phyloP scores from a whole-genome alignment of 441 rosid species.

The Aleurites moluccanus region DNA sequence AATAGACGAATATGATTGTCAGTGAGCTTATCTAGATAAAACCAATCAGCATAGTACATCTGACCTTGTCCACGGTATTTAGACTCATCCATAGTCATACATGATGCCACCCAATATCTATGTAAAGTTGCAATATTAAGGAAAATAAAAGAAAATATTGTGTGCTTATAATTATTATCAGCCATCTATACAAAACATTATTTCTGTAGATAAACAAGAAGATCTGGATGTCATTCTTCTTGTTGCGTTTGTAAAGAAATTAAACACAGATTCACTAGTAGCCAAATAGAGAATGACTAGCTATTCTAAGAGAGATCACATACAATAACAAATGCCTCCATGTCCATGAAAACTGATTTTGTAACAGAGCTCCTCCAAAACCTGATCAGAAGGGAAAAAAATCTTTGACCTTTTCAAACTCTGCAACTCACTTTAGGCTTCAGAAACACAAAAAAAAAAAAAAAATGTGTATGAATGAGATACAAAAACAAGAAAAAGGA shows the following conservation, averaged over 20 bases:
- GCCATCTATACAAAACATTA: background rate
- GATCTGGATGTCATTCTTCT: background rate
- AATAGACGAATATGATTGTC: slow-evolving; percentile 8
- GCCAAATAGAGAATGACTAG: background rate
- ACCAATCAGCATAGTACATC: slow-evolving; percentile 1
- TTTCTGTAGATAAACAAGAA: background rate
- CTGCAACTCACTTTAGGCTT: too few species aligned
- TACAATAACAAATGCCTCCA: background rate
- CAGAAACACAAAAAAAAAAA: too few species aligned
- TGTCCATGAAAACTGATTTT: background rate
- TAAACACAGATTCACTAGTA: background rate
- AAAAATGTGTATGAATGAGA: too few species aligned
- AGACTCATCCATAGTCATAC: background rate
- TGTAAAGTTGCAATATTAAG: slow-evolving; percentile 14
- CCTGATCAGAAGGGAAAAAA: background rate
- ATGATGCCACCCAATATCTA: slow-evolving; percentile 10
- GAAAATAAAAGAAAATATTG: background rate
- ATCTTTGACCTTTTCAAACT: too few species aligned
- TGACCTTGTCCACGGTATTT: slow-evolving; percentile 9
- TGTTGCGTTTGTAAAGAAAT: background rate
- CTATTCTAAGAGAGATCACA: background rate
- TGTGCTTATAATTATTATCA: slow-evolving; percentile 1
- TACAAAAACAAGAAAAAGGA: too few species aligned
- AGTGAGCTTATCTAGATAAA: slow-evolving; percentile 15
- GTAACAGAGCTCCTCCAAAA: background rate